A percentile compares a stretch with the other conserved stretches of the same genome.
Evolutionary conservation across 257 asterid species (phyloP).

Genomic region (Salvia rosmarinus): DNA sequence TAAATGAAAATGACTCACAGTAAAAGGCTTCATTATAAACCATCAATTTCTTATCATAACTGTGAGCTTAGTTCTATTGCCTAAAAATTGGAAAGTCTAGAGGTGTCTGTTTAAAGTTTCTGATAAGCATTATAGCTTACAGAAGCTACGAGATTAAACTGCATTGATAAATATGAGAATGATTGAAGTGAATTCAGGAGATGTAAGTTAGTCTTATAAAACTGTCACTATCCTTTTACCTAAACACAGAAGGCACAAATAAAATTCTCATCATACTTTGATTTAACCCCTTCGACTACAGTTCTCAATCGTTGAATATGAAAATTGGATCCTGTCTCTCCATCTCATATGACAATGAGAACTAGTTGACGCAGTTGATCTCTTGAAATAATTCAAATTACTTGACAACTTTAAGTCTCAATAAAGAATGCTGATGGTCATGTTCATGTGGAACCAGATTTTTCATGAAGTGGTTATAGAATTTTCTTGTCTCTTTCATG

Average conservation of each 20-base stretch:
- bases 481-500: background rate
- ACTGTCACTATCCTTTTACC: background rate
- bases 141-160: background rate
- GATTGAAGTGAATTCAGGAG: constrained; percentile 6
- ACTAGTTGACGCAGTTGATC: background rate
- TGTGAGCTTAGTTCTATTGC: too few species aligned
- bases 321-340: background rate
- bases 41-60: background rate
- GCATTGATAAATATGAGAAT: background rate
- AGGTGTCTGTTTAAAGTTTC: too few species aligned
- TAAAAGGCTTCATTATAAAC: background rate
- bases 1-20: constrained; percentile 11
- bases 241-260: too few species aligned
- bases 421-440: background rate
- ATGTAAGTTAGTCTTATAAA: background rate
- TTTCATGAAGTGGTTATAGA: constrained; percentile 11
- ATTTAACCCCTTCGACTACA: too few species aligned
- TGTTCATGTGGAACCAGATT: constrained; percentile 12
- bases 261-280: too few species aligned
- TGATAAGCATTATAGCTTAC: background rate
- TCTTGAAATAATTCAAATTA: background rate
- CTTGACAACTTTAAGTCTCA: constrained; percentile 2
- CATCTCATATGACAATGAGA: background rate
- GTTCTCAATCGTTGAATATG: constrained; percentile 9
- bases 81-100: too few species aligned